Conservation (phyloP, 1,284 basidiomycete genomes). For the Cryptococcus sp. region DNA sequence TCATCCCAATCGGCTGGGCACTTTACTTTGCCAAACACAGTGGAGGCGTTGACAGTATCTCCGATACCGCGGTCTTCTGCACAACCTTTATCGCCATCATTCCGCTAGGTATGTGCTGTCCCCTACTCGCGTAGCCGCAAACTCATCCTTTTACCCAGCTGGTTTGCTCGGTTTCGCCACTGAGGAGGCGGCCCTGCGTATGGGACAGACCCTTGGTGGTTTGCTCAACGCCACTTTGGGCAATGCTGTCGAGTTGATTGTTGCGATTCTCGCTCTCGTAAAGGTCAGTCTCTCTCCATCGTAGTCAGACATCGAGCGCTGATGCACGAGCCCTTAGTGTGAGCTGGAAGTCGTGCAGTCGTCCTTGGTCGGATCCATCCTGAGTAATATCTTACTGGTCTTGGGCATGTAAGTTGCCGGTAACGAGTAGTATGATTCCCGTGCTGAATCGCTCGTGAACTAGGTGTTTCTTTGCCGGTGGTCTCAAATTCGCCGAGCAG, state of each 20-base stretch:
- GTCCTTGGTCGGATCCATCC: conserved; percentile 60
- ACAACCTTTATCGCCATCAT: conserved; percentile 54
- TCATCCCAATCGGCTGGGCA: conserved; percentile 56
- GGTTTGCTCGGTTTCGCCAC: conserved; percentile 82
- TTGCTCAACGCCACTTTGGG: conserved; percentile 81
- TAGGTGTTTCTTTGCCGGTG: conserved; percentile 53
- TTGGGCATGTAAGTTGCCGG: conserved; percentile 67
- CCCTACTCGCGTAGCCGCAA: neutral
- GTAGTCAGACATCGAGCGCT: neutral
- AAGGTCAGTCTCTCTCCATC: conserved; percentile 27
- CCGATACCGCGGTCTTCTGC: conserved; percentile 48
- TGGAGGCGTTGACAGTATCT: conserved; percentile 43
- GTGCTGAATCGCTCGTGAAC: neutral
- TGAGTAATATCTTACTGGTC: conserved; percentile 71
- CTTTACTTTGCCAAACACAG: conserved; percentile 49
- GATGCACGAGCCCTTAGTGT: conserved; percentile 25
- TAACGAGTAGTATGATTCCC: neutral
- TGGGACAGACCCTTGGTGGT: conserved; percentile 78
- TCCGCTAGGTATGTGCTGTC: conserved; percentile 41
- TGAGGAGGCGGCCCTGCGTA: conserved; percentile 74
- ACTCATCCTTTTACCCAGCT: conserved; percentile 67
- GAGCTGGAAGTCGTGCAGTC: conserved; percentile 58
- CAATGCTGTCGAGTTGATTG: conserved; percentile 56
- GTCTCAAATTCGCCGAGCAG: conserved; percentile 51
- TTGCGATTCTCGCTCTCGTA: conserved; percentile 48